These are phyloP conservation scores for Epichloe brachyelytri DNA, from an alignment of 2,329 filamentous ascomycete species.

Conservation along the genomic window DNA sequence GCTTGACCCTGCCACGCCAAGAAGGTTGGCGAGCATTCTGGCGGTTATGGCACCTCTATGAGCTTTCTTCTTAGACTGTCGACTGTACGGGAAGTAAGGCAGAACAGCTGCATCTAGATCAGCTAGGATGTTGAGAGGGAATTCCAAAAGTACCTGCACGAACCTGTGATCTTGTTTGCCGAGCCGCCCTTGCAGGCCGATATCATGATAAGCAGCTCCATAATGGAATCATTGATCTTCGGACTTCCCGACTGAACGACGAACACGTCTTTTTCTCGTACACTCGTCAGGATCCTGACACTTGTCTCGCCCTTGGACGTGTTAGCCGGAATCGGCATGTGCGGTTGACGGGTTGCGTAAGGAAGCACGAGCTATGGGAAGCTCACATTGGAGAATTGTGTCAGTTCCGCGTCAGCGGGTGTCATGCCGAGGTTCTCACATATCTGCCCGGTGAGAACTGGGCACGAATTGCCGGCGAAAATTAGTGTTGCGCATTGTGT, in stretches of 20 bases:
- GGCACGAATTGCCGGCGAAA: conserved; percentile 56
- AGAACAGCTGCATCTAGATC: conserved; percentile 51
- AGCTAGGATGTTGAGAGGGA: background rate
- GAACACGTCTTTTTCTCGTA: conserved; percentile 97
- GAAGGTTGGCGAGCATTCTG: conserved; percentile 89
- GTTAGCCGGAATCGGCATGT: conserved; percentile 10
- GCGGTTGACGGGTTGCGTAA: background rate
- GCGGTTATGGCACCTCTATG: conserved; percentile 94
- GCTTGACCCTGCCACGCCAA: conserved; percentile 91
- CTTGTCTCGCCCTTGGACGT: conserved; percentile 50
- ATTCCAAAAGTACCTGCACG: conserved; percentile 15
- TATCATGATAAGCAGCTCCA: conserved; percentile 99
- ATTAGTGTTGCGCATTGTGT: conserved; percentile 50
- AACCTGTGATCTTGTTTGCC: conserved; percentile 91
- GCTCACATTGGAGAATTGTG: conserved; percentile 58
- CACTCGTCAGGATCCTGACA: conserved; percentile 57
- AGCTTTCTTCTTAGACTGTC: conserved; percentile 98
- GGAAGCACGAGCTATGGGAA: conserved; percentile 15
- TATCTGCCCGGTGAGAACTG: conserved; percentile 50
- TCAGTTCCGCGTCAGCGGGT: conserved; percentile 50
- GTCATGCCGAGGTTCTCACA: conserved; percentile 56
- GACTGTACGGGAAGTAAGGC: conserved; percentile 97
- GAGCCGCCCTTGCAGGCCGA: conserved; percentile 97
- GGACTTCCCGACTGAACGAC: conserved; percentile 94
- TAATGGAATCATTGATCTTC: conserved; percentile 96